These are phyloP conservation scores for Ceratocystis alfenasii DNA, from an alignment of 2,329 filamentous ascomycete genomes.

Conservation along the genomic window DNA sequence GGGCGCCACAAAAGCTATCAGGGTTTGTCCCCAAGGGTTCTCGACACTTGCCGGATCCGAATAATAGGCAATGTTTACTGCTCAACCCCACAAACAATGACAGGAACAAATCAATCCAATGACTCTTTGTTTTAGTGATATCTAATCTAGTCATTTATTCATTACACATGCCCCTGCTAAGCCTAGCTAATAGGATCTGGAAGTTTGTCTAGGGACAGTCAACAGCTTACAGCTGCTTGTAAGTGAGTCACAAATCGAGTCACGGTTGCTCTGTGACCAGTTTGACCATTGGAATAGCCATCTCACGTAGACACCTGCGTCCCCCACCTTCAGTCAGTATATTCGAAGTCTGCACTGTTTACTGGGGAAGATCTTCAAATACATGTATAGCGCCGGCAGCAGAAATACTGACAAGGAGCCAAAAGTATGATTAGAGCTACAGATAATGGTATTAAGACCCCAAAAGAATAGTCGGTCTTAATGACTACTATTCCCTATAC, in stretches of 20 bases:
- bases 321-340: no score
- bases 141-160: not conserved
- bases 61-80: no score
- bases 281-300: no score
- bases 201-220: not conserved
- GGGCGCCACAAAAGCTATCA: not conserved
- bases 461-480: no score
- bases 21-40: not conserved
- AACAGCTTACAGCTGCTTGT: not conserved
- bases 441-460: no score
- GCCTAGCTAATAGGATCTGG: not conserved
- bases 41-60: not conserved
- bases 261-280: not conserved
- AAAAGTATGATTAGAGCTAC: no score
- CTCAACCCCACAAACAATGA: not conserved
- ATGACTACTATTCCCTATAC: no score
- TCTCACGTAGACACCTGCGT: no score
- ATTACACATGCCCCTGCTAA: not conserved
- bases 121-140: not conserved
- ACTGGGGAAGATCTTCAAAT: no score
- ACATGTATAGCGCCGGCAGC: no score
- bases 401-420: no score
- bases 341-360: no score
- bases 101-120: not conserved
- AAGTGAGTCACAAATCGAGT: slow-evolving; percentile 1